phyloP scores from a whole-genome alignment of 805 yeast species.

The Cyberlindnera suaveolens region DNA sequence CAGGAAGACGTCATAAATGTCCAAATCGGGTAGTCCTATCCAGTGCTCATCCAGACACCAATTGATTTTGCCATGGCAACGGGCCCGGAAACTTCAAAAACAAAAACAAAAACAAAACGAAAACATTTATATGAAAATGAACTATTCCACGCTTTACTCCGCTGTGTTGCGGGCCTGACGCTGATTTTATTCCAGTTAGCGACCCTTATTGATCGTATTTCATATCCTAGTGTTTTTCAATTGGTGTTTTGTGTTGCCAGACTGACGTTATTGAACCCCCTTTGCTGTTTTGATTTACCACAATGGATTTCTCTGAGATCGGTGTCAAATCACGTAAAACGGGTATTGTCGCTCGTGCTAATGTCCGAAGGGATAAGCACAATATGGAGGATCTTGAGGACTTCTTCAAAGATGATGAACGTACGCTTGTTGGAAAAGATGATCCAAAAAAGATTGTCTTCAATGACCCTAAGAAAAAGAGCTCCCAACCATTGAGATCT shows the following conservation, averaged over 20 bases:
- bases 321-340: constrained; percentile 65
- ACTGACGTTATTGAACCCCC: no score
- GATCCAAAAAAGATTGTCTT: constrained; percentile 3
- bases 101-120: constrained; percentile 2
- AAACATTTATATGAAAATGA: not conserved
- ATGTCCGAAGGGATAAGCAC: constrained; percentile 47
- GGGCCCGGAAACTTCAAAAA: not conserved
- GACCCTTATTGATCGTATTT: no score
- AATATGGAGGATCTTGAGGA: constrained; percentile 68
- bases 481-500: not conserved
- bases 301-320: constrained; percentile 38
- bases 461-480: not conserved
- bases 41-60: no score
- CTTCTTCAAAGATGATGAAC: constrained; percentile 44
- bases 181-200: no score
- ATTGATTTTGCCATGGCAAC: no score
- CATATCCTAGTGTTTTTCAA: no score
- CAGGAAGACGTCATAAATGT: no score
- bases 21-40: no score
- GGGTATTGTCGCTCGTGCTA: constrained; percentile 44
- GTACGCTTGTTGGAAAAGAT: constrained; percentile 3
- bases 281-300: no score
- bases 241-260: no score
- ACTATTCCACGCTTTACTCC: no score
- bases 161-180: no score